Evolutionary conservation across 1,284 basidiomycete genomes (phyloP).

Genomic region (Ustilago shanxiensis): DNA sequence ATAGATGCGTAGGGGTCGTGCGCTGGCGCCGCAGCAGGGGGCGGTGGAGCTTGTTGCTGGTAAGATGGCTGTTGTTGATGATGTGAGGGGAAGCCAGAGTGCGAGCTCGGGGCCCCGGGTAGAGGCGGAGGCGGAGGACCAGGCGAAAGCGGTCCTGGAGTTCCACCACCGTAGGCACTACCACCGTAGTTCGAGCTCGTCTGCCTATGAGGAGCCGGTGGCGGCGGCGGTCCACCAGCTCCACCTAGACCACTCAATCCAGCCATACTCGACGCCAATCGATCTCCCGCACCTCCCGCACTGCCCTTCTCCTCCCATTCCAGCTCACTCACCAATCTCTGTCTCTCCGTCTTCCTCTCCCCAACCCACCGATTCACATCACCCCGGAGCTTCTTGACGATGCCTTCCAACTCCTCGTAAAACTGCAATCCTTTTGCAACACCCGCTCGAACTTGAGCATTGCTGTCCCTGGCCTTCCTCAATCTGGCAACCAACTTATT

Average conservation of each 20-base stretch:
- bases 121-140: slow-evolving; percentile 35
- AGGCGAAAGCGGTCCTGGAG: slow-evolving; percentile 14
- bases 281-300: slow-evolving; percentile 12
- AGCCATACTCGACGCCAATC: slow-evolving; percentile 25
- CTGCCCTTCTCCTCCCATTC: slow-evolving; percentile 77
- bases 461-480: slow-evolving; percentile 81
- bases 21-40: slow-evolving; percentile 5
- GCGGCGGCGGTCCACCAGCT: slow-evolving; percentile 19
- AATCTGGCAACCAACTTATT: slow-evolving; percentile 81
- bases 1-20: slow-evolving; percentile 39
- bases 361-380: slow-evolving; percentile 78
- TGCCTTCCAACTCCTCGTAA: slow-evolving; percentile 83
- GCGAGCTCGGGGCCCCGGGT: slow-evolving; percentile 13
- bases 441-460: slow-evolving; percentile 87
- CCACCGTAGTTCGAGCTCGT: slow-evolving; percentile 43
- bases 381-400: slow-evolving; percentile 76
- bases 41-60: slow-evolving; percentile 8
- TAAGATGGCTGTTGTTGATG: slow-evolving; percentile 17
- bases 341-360: slow-evolving; percentile 79
- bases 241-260: slow-evolving; percentile 25
- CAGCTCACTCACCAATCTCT: slow-evolving; percentile 77
- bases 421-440: slow-evolving; percentile 88
- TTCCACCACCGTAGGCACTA: slow-evolving; percentile 20
- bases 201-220: slow-evolving; percentile 37
- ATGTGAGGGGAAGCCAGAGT: slow-evolving; percentile 9